phyloP scores from a whole-genome alignment of 1,284 basidiomycete genomes.

The Rhodotorula sp. region DNA sequence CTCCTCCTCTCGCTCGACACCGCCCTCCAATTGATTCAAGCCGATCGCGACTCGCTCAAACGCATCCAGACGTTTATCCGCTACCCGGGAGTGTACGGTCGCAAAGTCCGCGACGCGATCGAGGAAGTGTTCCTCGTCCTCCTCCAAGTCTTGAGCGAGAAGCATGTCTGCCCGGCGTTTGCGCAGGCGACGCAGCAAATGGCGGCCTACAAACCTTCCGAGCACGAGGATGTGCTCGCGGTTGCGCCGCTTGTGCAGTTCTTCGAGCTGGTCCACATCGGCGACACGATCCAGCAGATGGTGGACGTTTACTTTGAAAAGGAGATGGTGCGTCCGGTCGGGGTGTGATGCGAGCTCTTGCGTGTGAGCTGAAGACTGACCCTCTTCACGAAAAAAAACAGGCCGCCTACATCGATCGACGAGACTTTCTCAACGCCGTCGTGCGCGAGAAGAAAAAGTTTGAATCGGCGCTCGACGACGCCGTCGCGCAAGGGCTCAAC shows the following conservation, averaged over 20 bases:
- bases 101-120: constrained; percentile 55
- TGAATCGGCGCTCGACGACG: constrained; percentile 86
- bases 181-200: constrained; percentile 78
- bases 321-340: constrained; percentile 64
- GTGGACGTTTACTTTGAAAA: constrained; percentile 97
- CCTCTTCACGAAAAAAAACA: constrained; percentile 45
- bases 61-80: constrained; percentile 83
- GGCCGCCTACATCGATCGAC: constrained; percentile 82
- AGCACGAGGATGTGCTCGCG: constrained; percentile 65
- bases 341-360: not conserved
- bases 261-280: constrained; percentile 95
- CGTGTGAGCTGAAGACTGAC: not conserved
- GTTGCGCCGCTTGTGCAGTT: constrained; percentile 93
- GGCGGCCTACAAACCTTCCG: constrained; percentile 79
- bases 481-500: constrained; percentile 87
- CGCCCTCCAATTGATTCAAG: constrained; percentile 87
- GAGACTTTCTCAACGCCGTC: constrained; percentile 88
- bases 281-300: constrained; percentile 96
- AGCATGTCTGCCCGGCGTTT: constrained; percentile 85
- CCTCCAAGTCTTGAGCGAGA: constrained; percentile 71
- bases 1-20: constrained; percentile 86
- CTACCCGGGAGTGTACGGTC: constrained; percentile 72
- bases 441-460: constrained; percentile 96
- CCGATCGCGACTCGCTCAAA: constrained; percentile 84
- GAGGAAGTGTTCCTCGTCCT: constrained; percentile 88